Percentiles rank a stretch among this genome's conserved stretches.
These are phyloP conservation scores for Pythium volutum DNA, from an alignment of 352 stramenopile species.

Conservation along the genomic window DNA sequence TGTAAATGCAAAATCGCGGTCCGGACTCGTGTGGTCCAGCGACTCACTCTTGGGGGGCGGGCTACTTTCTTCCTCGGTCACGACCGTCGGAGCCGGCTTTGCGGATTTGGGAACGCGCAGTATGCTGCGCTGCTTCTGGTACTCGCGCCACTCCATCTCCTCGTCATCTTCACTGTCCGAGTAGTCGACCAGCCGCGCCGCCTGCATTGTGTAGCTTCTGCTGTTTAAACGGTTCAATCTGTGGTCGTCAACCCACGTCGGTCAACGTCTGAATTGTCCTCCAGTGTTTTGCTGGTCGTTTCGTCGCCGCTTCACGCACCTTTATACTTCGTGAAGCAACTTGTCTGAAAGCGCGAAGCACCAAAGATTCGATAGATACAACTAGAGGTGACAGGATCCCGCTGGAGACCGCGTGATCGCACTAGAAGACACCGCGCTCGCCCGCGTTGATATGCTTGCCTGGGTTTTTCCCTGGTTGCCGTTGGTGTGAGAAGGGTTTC, in stretches of 20 bases:
- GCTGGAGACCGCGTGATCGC: neutral
- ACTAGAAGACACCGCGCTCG: neutral
- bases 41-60: neutral
- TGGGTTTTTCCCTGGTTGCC: conserved; percentile 2
- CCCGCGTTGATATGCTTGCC: neutral
- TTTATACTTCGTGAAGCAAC: neutral
- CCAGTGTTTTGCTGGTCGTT: neutral
- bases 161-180: conserved; percentile 50
- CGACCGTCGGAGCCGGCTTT: neutral
- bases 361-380: neutral
- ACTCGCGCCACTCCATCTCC: conserved; percentile 34
- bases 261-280: neutral
- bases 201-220: conserved; percentile 7
- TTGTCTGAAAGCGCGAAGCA: neutral
- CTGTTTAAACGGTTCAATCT: neutral
- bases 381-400: neutral
- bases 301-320: neutral
- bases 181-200: conserved; percentile 42
- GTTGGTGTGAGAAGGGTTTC: conserved; percentile 24
- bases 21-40: neutral
- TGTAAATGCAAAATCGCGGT: conserved; percentile 23
- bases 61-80: neutral
- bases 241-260: neutral
- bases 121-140: conserved; percentile 27
- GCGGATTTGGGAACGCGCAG: conserved; percentile 18